phyloP scores from a whole-genome alignment of 495 filamentous ascomycete genomes.

The Penicillium goetzii region DNA sequence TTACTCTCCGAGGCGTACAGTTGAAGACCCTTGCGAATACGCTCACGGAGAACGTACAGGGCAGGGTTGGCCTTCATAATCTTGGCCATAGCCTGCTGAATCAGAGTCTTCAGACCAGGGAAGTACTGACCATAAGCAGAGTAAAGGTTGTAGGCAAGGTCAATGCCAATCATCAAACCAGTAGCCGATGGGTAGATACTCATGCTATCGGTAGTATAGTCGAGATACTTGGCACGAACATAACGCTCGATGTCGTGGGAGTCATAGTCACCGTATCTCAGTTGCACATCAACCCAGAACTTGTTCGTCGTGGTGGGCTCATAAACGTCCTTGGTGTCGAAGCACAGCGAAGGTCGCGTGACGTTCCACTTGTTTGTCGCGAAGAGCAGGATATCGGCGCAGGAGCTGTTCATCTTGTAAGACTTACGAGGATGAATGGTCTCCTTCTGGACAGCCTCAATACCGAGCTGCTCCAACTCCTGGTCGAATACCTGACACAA shows the following conservation, averaged over 20 bases:
- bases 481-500: constrained; percentile 99
- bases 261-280: constrained; percentile 98
- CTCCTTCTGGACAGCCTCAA: constrained; percentile 99
- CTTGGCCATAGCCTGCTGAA: constrained; percentile 99
- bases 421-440: constrained; percentile 99
- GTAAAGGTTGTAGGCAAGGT: constrained; percentile 97
- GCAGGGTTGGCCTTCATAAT: constrained; percentile 99
- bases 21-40: constrained; percentile 98
- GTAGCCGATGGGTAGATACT: constrained; percentile 98
- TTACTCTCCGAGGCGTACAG: constrained; percentile 98
- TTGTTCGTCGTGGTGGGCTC: constrained; percentile 97
- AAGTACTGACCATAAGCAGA: constrained; percentile 99
- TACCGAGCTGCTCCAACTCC: constrained; percentile 92
- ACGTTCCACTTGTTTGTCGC: constrained; percentile 99
- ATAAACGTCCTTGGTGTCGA: constrained; percentile 96
- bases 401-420: constrained; percentile 99
- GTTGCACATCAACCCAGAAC: constrained; percentile 98
- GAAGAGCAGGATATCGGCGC: constrained; percentile 96
- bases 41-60: constrained; percentile 93
- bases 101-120: constrained; percentile 92
- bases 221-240: constrained; percentile 95
- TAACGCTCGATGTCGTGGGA: constrained; percentile 99
- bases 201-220: constrained; percentile 99
- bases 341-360: constrained; percentile 86
- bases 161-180: constrained; percentile 97